phyloP scores from a whole-genome alignment of 2,329 filamentous ascomycete species.

The Dactylellina cionopaga region DNA sequence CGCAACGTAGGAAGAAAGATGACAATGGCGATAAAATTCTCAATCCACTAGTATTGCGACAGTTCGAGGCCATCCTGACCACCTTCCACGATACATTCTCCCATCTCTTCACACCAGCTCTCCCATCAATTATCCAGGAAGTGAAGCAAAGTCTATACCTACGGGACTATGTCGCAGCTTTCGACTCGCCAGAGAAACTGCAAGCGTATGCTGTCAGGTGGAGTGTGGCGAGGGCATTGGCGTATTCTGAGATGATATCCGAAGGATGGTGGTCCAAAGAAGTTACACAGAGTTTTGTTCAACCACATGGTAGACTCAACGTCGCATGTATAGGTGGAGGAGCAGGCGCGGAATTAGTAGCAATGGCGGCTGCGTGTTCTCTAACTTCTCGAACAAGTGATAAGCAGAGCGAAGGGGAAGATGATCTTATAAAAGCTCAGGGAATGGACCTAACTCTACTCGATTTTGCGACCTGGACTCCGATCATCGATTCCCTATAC shows the following conservation, averaged over 20 bases:
- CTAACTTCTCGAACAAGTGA: neutral
- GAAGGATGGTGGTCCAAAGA: conserved; percentile 23
- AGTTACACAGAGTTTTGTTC: conserved; percentile 21
- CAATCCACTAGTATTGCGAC: conserved; percentile 17
- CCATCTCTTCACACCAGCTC: conserved; percentile 64
- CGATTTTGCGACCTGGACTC: conserved; percentile 82
- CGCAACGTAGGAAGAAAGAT: neutral
- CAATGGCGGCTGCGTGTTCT: conserved; percentile 52
- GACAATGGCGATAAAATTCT: neutral
- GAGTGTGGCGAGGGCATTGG: conserved; percentile 86
- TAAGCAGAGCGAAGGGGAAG: neutral
- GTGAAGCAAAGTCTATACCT: conserved; percentile 87
- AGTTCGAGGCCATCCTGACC: conserved; percentile 67
- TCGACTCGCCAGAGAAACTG: conserved; percentile 75
- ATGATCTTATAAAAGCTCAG: neutral
- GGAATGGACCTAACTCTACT: conserved; percentile 66
- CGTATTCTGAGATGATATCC: conserved; percentile 69
- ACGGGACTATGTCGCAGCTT: conserved; percentile 83
- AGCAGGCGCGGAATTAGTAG: conserved; percentile 68
- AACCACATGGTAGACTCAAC: conserved; percentile 51
- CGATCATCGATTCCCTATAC: conserved; percentile 70
- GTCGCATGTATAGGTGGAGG: conserved; percentile 72
- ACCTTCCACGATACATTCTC: conserved; percentile 76
- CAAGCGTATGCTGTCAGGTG: conserved; percentile 88
- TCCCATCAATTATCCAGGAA: conserved; percentile 74